Percentiles rank a stretch among this genome's conserved stretches.
phyloP scores from a whole-genome alignment of 2,329 filamentous ascomycete genomes.

The Thermoascus crustaceus region DNA sequence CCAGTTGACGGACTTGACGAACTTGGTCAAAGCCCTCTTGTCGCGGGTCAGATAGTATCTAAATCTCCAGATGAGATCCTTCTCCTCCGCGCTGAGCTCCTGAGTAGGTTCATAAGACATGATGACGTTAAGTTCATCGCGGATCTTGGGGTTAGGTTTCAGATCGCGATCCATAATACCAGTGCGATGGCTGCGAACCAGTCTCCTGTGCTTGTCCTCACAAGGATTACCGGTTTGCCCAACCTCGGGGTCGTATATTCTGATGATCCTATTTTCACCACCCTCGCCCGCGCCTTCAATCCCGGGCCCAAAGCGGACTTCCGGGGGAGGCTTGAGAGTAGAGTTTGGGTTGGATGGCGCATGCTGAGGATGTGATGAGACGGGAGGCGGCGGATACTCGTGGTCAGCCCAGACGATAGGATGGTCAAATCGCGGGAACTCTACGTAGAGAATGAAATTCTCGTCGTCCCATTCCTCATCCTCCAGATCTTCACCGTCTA shows the following conservation, averaged over 20 bases:
- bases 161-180: conserved; percentile 91
- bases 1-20: conserved; percentile 97
- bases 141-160: conserved; percentile 90
- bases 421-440: conserved; percentile 91
- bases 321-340: conserved; percentile 69
- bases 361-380: conserved; percentile 64
- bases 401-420: conserved; percentile 91
- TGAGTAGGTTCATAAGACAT: conserved; percentile 91
- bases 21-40: conserved; percentile 88
- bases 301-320: conserved; percentile 83
- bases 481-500: conserved; percentile 32
- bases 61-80: conserved; percentile 96
- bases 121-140: conserved; percentile 86
- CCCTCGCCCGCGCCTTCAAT: conserved; percentile 61
- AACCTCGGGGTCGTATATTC: conserved; percentile 89
- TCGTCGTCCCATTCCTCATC: conserved; percentile 45
- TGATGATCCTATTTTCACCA: conserved; percentile 55
- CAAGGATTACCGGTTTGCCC: conserved; percentile 85
- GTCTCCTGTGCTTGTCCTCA: conserved; percentile 84
- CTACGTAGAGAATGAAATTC: conserved; percentile 77
- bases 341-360: conserved; percentile 59
- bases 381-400: conserved; percentile 77
- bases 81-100: conserved; percentile 78
- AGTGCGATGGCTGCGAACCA: conserved; percentile 86
- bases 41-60: conserved; percentile 88